These are phyloP conservation scores for Gossypium schwendimanii DNA, from an alignment of 441 rosid genomes.

Conservation along the genomic window DNA sequence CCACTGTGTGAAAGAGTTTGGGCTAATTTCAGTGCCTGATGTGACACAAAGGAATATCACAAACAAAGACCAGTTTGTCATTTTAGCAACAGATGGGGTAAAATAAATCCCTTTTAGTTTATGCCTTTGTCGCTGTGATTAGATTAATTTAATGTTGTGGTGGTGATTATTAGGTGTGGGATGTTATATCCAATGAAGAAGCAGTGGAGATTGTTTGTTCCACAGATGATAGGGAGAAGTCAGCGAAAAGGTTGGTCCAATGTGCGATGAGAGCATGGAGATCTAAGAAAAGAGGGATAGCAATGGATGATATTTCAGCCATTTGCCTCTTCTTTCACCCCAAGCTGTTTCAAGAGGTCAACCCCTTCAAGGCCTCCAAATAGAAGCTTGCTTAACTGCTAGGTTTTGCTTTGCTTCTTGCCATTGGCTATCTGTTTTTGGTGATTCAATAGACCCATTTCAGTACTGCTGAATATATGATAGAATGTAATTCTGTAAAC, in stretches of 20 bases:
- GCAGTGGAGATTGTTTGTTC: conserved; percentile 70
- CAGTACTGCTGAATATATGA: too few species aligned
- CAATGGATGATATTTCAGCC: conserved; percentile 82
- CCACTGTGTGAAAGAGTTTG: conserved; percentile 78
- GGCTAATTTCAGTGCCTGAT: conserved; percentile 71
- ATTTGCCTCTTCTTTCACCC: conserved; percentile 73
- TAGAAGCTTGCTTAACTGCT: too few species aligned
- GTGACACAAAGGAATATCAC: conserved; percentile 58
- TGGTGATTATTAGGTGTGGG: conserved; percentile 54
- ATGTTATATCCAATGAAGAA: conserved; percentile 68
- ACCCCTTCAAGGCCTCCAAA: conserved; percentile 3
- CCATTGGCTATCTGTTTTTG: too few species aligned
- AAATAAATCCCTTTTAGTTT: too few species aligned
- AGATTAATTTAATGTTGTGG: background rate
- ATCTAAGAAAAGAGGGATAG: conserved; percentile 54
- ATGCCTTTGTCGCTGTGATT: too few species aligned
- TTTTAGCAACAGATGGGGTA: conserved; percentile 88
- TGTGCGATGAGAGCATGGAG: conserved; percentile 66
- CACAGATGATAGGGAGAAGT: conserved; percentile 39
- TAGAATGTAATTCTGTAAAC: too few species aligned
- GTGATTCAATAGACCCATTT: too few species aligned
- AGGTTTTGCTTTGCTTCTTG: too few species aligned
- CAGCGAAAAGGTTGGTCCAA: conserved; percentile 66
- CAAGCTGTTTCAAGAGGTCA: background rate
- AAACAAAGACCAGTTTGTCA: conserved; percentile 58